Base-by-base conservation (phyloP, 805 yeast genomes). In the Candida chauliodis region DNA sequence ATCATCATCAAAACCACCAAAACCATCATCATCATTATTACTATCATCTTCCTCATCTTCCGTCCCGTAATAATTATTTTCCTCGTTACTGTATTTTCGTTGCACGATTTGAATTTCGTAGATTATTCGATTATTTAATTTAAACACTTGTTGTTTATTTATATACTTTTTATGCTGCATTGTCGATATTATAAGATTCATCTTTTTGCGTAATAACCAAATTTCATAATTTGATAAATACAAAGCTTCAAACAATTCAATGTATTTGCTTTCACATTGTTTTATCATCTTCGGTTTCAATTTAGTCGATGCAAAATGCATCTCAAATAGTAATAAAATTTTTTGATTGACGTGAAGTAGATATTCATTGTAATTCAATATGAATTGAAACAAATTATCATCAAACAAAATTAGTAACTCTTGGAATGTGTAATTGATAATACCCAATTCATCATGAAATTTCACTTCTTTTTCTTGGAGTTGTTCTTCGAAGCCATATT, bases 201-300 rank as follows among this genome's bases (percentile, higher is more conserved):
- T 26, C 14, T 27, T 31, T 13, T 39, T 39, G 15, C 42, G 18
- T 17, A 18, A 29, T 22, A 27, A 32, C 42, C 42, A 39, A 14
- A 39, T 27, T 17, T 36, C 38, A 17, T 22, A 24, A 20, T 39
- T 30, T 18, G 27, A 13, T 11, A 31, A 4, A 22, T 31, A 31
- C 11, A 31, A 31, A 31, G 11, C 15, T 22, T 31, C 35, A 31
- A 31, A 31, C 11, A 31, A 31, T 21, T 31, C 27, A 22, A 31
- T 31, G n/a, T 31, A 31, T 21, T 20, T 31, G 9, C 20, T 14
- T 6, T 31, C 35, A 22, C 21, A 31, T 22, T 22, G 27, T 31
- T 31, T 30, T 13, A 13, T 15, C n/a, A 20, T 6, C 16, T 30
- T 33, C 19, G 25, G 16, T 25, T 37, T 25, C 17, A 25, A 37